A percentile compares a stretch with the other conserved stretches of the same genome.
Evolutionary conservation across 129 eudicot species (phyloP).

Genomic region (Pittosporum tobira): DNA sequence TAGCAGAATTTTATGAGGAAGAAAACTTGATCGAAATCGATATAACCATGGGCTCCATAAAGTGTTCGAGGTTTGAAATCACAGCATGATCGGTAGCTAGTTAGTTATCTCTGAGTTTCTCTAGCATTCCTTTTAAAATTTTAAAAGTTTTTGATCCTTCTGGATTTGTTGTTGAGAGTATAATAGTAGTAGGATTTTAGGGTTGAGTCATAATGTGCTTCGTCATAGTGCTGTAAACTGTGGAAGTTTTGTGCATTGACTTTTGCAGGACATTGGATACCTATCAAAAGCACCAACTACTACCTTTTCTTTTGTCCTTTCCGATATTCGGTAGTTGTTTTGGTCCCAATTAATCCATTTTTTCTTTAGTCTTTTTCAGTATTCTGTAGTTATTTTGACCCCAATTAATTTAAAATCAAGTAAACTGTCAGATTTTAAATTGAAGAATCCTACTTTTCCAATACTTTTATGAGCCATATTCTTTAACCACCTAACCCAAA

Average conservation of each 20-base stretch:
- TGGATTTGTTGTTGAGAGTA: conserved; percentile 19
- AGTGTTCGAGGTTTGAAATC: conserved; percentile 64
- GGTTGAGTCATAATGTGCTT: too few species aligned
- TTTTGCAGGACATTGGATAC: conserved; percentile 8
- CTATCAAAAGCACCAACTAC: neutral
- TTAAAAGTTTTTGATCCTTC: conserved; percentile 33
- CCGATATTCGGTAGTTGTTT: too few species aligned
- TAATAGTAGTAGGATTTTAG: too few species aligned
- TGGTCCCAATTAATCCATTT: too few species aligned
- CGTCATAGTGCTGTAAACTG: neutral
- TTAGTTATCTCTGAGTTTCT: conserved; percentile 7
- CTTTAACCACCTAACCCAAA: too few species aligned
- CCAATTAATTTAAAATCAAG: too few species aligned
- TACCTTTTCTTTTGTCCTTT: neutral
- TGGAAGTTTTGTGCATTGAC: neutral
- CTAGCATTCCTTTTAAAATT: conserved; percentile 15
- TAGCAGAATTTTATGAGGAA: conserved; percentile 46
- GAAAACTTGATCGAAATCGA: conserved; percentile 93
- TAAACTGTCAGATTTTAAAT: too few species aligned
- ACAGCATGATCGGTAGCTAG: conserved; percentile 31
- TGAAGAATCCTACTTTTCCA: too few species aligned
- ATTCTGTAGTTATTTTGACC: too few species aligned
- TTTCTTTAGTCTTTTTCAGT: too few species aligned
- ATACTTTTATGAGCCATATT: too few species aligned
- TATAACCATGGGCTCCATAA: conserved; percentile 79